Percentiles rank a stretch among this genome's conserved stretches.
Evolutionary conservation across 345 rosid species (phyloP).

Genomic region (Lumnitzera littorea): DNA sequence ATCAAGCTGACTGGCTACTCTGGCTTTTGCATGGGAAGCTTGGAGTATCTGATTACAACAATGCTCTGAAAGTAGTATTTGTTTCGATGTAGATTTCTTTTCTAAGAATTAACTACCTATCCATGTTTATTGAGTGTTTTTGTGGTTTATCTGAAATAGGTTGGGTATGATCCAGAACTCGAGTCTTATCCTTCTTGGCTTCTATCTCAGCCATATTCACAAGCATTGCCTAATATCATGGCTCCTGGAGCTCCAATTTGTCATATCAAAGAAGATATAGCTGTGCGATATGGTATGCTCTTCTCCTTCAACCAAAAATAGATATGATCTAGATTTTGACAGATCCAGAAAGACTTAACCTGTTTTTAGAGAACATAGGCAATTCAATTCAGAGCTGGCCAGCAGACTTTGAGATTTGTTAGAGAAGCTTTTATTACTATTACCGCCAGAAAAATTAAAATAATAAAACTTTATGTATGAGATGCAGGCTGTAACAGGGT

Average conservation of each 20-base stretch:
- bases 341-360: not conserved
- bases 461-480: no score
- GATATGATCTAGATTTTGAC: not conserved
- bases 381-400: not conserved
- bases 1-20: conserved; percentile 95
- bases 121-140: not conserved
- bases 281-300: conserved; percentile 42
- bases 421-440: no score
- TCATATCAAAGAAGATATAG: conserved; percentile 46
- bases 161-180: conserved; percentile 87
- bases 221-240: conserved; percentile 54
- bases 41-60: conserved; percentile 90
- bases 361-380: no score
- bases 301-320: not conserved
- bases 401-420: no score
- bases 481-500: no score
- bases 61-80: conserved; percentile 68
- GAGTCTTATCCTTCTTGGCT: conserved; percentile 87
- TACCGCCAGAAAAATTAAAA: no score
- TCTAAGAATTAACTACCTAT: not conserved
- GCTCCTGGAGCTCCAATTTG: conserved; percentile 82
- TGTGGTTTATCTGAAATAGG: conserved; percentile 27
- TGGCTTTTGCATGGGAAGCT: conserved; percentile 89
- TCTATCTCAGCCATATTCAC: conserved; percentile 72
- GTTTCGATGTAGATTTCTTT: conserved; percentile 1